phyloP scores from a whole-genome alignment of 805 yeast species.

The Yarrowia deformans region DNA sequence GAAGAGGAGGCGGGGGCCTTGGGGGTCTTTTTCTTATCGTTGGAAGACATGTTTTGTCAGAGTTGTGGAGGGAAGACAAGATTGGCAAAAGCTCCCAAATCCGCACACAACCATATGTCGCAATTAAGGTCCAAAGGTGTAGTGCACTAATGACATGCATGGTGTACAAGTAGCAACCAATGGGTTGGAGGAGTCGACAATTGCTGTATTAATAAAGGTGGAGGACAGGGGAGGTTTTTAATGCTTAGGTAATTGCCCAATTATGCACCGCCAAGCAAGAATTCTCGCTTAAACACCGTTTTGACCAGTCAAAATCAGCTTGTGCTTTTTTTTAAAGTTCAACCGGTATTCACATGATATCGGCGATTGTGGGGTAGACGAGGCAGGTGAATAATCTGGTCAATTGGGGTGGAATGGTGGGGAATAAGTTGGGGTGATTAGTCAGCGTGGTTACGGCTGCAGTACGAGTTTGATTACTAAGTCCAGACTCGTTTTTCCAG shows the following conservation, averaged over 20 bases:
- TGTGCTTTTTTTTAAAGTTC: not conserved
- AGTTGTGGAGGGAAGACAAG: not conserved
- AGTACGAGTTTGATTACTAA: no score
- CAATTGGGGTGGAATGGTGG: conserved; percentile 6
- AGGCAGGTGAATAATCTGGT: not conserved
- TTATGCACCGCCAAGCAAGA: no score
- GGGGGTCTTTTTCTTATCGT: conserved; percentile 20
- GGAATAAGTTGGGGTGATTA: no score
- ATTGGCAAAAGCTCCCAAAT: no score
- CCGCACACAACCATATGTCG: no score
- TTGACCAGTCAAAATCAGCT: not conserved
- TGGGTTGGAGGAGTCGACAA: not conserved
- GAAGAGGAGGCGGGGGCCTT: conserved; percentile 1
- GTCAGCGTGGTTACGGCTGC: no score
- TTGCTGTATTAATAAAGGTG: no score
- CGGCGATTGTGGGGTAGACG: conserved; percentile 26
- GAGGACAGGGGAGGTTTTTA: not conserved
- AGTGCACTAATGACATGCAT: not conserved
- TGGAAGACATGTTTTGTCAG: not conserved
- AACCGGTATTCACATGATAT: conserved; percentile 35
- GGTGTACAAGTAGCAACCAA: not conserved
- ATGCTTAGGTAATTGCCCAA: no score
- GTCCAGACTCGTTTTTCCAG: no score
- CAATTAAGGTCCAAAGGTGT: not conserved
- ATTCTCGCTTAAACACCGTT: no score